Percentiles rank a stretch among this genome's conserved stretches.
These are phyloP conservation scores for Carnegiea gigantea DNA, from an alignment of 179 eudicot species.

Conservation along the genomic window DNA sequence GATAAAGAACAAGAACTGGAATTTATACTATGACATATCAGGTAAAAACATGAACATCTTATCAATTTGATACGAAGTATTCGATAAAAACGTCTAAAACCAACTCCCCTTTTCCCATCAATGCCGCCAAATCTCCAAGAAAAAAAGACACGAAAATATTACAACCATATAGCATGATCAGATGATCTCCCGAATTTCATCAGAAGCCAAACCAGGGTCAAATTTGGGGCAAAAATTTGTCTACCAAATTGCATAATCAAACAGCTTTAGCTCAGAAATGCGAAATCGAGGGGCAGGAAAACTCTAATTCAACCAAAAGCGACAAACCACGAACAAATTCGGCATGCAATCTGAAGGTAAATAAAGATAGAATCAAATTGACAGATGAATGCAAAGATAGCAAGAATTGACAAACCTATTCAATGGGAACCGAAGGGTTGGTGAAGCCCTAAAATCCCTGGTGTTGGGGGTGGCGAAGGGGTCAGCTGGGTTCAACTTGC, in stretches of 20 bases:
- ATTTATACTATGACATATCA: background rate
- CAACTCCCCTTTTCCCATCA: background rate
- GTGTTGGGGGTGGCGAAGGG: background rate
- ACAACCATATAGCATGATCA: background rate
- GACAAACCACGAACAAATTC: background rate
- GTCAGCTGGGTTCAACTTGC: conserved; percentile 14
- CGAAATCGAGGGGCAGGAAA: background rate
- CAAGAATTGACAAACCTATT: conserved; percentile 5
- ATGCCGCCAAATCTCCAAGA: background rate
- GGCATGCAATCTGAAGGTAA: background rate
- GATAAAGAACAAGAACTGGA: background rate
- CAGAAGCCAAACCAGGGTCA: background rate
- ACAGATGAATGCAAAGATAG: background rate
- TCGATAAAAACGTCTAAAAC: background rate
- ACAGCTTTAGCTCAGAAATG: background rate
- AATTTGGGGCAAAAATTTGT: background rate
- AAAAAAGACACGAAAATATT: background rate
- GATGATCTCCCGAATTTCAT: conserved; percentile 15
- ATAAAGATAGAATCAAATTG: background rate
- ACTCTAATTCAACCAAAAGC: conserved; percentile 5
- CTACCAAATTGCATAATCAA: background rate
- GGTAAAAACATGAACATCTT: background rate
- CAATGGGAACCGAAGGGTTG: conserved; percentile 1
- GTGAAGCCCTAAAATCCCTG: background rate
- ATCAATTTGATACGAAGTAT: background rate